Evolutionary conservation across 2,329 filamentous ascomycete genomes (phyloP).

Genomic region (Hymenoscyphus fraxineus): DNA sequence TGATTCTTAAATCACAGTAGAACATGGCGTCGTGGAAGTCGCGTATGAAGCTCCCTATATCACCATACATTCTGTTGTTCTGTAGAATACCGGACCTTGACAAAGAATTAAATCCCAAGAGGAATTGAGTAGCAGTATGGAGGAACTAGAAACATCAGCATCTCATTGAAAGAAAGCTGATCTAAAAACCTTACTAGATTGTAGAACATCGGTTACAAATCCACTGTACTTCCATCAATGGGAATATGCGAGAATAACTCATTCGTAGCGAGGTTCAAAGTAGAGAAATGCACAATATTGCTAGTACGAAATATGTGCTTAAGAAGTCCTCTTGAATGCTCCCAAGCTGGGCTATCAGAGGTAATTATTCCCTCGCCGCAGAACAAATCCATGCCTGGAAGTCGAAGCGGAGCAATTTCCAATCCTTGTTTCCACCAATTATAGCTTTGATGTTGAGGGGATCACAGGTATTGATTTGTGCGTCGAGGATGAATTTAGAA

Average conservation of each 20-base stretch:
- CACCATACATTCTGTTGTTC: not conserved
- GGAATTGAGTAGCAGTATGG: constrained; percentile 3
- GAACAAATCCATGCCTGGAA: constrained; percentile 5
- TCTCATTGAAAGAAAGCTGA: too few relatives aligned
- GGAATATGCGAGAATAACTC: not conserved
- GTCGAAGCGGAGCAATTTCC: constrained; percentile 1
- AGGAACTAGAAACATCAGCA: not conserved
- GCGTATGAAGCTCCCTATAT: not conserved
- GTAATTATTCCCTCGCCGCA: constrained; percentile 3
- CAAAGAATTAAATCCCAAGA: not conserved
- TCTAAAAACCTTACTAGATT: not conserved
- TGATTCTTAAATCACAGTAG: not conserved
- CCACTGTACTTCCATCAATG: constrained; percentile 1
- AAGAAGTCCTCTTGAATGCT: constrained; percentile 3
- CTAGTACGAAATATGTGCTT: not conserved
- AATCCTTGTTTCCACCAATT: not conserved
- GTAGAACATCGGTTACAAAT: not conserved
- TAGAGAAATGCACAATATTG: not conserved
- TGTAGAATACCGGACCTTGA: constrained; percentile 30
- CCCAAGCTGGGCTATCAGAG: constrained; percentile 3
- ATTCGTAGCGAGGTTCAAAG: not conserved
- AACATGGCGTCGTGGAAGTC: constrained; percentile 2
- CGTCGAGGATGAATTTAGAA: not conserved
- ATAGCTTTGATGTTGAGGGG: not conserved
- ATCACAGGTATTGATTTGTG: not conserved